These are phyloP conservation scores for Colletotrichum liaoningense DNA, from an alignment of 2,329 filamentous ascomycete species.

Conservation along the genomic window DNA sequence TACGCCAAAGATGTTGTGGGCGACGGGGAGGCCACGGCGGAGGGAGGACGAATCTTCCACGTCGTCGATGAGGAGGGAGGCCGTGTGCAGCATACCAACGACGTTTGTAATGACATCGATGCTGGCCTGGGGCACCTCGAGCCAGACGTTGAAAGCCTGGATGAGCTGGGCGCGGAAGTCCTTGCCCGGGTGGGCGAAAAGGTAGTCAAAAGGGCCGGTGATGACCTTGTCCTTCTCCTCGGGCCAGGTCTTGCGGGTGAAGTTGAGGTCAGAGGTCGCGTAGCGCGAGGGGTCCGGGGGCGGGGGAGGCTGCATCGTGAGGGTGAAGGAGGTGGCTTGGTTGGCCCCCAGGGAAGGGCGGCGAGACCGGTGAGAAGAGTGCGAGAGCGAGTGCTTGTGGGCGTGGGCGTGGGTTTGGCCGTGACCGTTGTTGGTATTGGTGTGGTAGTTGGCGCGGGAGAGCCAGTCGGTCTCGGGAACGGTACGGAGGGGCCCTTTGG, in stretches of 20 bases:
- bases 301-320: conserved; percentile 51
- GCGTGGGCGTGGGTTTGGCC: background rate
- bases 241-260: conserved; percentile 70
- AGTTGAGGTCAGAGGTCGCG: conserved; percentile 66
- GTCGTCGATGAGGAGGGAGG: conserved; percentile 86
- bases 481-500: conserved; percentile 59
- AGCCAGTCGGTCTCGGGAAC: conserved; percentile 74
- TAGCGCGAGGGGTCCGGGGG: conserved; percentile 64
- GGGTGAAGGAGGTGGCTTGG: conserved; percentile 43
- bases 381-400: conserved; percentile 21
- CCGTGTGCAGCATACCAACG: conserved; percentile 87
- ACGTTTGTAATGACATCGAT: conserved; percentile 82
- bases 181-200: conserved; percentile 83
- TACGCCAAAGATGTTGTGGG: conserved; percentile 85
- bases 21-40: conserved; percentile 82
- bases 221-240: conserved; percentile 82
- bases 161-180: conserved; percentile 86
- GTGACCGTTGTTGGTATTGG: conserved; percentile 45
- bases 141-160: conserved; percentile 82
- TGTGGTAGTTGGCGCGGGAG: conserved; percentile 38
- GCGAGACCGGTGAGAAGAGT: conserved; percentile 22
- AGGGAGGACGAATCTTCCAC: conserved; percentile 85
- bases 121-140: conserved; percentile 77
- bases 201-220: conserved; percentile 83
- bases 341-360: conserved; percentile 37